These are phyloP conservation scores for Trametes maxima DNA, from an alignment of 768 basidiomycete species.

Conservation along the genomic window DNA sequence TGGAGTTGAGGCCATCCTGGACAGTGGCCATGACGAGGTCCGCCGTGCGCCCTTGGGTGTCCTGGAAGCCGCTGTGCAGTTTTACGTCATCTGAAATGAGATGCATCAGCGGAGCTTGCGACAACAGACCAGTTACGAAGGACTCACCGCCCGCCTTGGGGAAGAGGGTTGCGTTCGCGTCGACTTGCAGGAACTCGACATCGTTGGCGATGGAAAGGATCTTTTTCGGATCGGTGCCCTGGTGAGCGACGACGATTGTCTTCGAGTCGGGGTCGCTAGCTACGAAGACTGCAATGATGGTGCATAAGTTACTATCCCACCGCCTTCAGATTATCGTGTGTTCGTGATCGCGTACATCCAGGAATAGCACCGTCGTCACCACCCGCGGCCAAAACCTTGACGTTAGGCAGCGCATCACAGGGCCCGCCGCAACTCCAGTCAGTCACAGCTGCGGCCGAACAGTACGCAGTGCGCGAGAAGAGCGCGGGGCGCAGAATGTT, in stretches of 20 bases:
- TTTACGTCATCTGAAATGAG: slow-evolving; percentile 19
- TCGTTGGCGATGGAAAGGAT: slow-evolving; percentile 32
- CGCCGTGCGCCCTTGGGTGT: slow-evolving; percentile 32
- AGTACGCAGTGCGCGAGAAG: slow-evolving; percentile 32
- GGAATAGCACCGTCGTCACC: slow-evolving; percentile 30
- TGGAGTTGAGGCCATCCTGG: slow-evolving; percentile 26
- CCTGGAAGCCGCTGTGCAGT: slow-evolving; percentile 34
- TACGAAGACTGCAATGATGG: slow-evolving; percentile 26
- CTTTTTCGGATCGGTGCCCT: slow-evolving; percentile 38
- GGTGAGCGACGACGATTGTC: slow-evolving; percentile 40
- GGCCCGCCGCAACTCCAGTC: slow-evolving; percentile 31
- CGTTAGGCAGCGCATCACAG: slow-evolving; percentile 28
- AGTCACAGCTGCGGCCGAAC: slow-evolving; percentile 23
- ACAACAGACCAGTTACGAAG: neutral
- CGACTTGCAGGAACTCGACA: slow-evolving; percentile 26
- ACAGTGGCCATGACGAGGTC: slow-evolving; percentile 32
- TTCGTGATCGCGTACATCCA: slow-evolving; percentile 14
- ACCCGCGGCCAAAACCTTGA: slow-evolving; percentile 29
- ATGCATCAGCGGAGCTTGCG: neutral
- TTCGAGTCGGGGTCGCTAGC: slow-evolving; percentile 38
- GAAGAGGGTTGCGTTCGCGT: slow-evolving; percentile 46
- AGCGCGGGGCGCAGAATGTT: slow-evolving; percentile 28
- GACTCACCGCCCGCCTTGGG: slow-evolving; percentile 25
- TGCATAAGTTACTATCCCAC: neutral
- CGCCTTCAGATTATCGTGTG: neutral